Evolutionary conservation across 352 stramenopile genomes (phyloP).

Genomic region (Phytophthora agathidicida): DNA sequence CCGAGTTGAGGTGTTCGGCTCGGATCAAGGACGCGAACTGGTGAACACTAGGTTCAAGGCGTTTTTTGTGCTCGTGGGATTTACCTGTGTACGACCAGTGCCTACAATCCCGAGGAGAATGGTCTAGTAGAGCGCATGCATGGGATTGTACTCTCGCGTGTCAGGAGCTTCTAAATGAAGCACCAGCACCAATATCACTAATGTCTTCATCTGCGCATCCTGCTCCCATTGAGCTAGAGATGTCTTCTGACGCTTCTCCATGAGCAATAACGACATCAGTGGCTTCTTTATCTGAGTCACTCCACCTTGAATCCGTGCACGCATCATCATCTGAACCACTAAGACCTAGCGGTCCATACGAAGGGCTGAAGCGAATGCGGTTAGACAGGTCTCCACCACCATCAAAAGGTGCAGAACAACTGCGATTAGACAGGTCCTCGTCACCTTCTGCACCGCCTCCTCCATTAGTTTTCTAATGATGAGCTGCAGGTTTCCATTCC

Average conservation of each 20-base stretch:
- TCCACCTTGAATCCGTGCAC: not conserved
- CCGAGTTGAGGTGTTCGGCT: slow-evolving; percentile 9
- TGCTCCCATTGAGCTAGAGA: not conserved
- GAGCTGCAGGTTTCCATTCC: not conserved
- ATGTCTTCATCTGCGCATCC: not conserved
- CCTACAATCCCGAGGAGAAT: slow-evolving; percentile 18
- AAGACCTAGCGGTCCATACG: not conserved
- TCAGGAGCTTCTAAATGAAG: slow-evolving; percentile 1
- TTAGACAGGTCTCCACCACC: slow-evolving; percentile 3
- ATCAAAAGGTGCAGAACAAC: not conserved
- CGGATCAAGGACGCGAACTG: slow-evolving; percentile 8
- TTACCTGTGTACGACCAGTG: not conserved
- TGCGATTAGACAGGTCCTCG: slow-evolving; percentile 2
- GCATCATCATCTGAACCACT: slow-evolving; percentile 10
- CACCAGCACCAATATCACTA: not conserved
- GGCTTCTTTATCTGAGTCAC: not conserved
- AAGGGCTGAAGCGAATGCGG: not conserved
- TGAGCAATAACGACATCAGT: slow-evolving; percentile 5
- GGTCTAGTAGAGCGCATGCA: slow-evolving; percentile 5
- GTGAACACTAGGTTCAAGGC: not conserved
- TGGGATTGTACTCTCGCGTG: not conserved
- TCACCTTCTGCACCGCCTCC: slow-evolving; percentile 1
- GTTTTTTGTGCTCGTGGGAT: slow-evolving; percentile 1
- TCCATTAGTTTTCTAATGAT: slow-evolving; percentile 4
- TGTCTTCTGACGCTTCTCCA: not conserved